These are phyloP conservation scores for Phytophthora megakarya DNA, from an alignment of 352 stramenopile species.

Conservation along the genomic window DNA sequence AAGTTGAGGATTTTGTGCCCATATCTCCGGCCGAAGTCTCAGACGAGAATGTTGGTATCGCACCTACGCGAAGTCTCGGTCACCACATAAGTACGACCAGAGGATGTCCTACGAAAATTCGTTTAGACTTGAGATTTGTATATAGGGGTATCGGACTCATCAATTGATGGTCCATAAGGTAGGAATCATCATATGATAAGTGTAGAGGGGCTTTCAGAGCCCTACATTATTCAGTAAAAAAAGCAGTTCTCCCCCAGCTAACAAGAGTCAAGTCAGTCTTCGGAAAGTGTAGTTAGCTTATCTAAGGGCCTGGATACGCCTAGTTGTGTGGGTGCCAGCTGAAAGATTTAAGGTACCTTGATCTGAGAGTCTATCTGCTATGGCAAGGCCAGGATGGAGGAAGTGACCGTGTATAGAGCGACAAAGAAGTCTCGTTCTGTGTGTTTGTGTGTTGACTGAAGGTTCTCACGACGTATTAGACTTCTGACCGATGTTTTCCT, in stretches of 20 bases:
- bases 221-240: no score
- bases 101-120: not conserved
- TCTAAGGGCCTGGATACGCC: not conserved
- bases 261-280: no score
- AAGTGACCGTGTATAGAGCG: not conserved
- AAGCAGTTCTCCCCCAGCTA: no score
- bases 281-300: no score
- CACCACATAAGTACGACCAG: no score
- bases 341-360: not conserved
- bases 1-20: no score
- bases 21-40: no score
- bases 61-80: no score
- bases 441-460: not conserved
- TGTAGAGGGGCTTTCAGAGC: no score
- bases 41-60: no score
- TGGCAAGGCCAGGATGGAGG: not conserved
- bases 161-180: not conserved
- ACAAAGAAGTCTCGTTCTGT: not conserved
- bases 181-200: no score
- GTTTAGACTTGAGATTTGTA: not conserved
- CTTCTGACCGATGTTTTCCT: not conserved
- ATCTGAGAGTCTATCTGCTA: not conserved
- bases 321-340: not conserved
- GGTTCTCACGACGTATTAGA: not conserved
- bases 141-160: not conserved